phyloP scores from a whole-genome alignment of 805 yeast species.

The Lipomyces orientalis region DNA sequence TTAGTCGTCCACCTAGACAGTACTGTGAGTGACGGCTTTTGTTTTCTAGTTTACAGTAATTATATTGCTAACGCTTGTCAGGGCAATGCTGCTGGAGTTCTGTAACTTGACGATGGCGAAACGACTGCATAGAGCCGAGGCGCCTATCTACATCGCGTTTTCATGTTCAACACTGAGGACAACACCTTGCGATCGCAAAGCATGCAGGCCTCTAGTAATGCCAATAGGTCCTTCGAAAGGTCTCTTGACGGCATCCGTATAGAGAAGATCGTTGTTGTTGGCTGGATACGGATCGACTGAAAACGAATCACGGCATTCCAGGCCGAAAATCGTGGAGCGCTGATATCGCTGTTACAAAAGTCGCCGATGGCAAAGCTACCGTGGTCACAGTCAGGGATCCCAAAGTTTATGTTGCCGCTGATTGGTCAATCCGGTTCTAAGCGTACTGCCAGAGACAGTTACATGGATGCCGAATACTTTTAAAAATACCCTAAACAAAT shows the following conservation, averaged over 20 bases:
- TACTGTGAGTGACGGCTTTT: constrained; percentile 22
- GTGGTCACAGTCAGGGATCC: constrained; percentile 57
- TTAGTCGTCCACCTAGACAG: constrained; percentile 62
- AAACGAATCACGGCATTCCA: constrained; percentile 46
- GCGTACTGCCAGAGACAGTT: neutral
- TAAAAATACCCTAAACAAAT: neutral
- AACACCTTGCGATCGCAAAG: constrained; percentile 41
- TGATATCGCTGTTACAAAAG: constrained; percentile 38
- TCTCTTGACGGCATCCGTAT: constrained; percentile 49
- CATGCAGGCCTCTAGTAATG: constrained; percentile 31
- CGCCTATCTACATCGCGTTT: constrained; percentile 54
- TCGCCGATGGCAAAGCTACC: constrained; percentile 35
- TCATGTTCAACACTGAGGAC: constrained; percentile 47
- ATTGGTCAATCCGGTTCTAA: constrained; percentile 55
- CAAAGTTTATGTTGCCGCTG: constrained; percentile 50
- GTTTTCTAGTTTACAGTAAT: neutral
- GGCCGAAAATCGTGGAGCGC: constrained; percentile 50
- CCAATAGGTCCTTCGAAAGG: constrained; percentile 32
- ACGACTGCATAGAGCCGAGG: constrained; percentile 62
- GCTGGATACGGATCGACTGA: constrained; percentile 40
- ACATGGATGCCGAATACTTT: neutral
- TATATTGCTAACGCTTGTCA: neutral
- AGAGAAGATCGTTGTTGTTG: constrained; percentile 62
- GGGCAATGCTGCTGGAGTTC: constrained; percentile 60
- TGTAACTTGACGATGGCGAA: constrained; percentile 88